Evolutionary conservation across 441 rosid species (phyloP), one percentile per base, ranked within the genome.

Genomic region (Sinapis alba): DNA sequence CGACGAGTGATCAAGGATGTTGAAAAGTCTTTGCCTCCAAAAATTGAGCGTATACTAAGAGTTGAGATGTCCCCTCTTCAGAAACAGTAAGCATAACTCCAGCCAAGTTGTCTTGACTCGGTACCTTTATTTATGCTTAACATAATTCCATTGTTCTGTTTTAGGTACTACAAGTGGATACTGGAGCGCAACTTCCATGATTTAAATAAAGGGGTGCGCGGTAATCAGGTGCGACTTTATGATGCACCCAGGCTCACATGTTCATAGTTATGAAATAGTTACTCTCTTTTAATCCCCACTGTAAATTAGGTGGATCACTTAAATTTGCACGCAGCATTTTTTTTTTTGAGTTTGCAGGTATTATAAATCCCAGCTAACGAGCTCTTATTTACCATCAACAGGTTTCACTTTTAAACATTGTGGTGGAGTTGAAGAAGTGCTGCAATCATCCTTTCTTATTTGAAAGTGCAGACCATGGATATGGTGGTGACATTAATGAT

Each of bases 11-110:
- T 97, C 77, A 97, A 97, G 86, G 99, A 97, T 79, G 99, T 97
- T 24, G 99, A 97, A 81, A 97, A 97, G 86, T 94, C 98, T 66
- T 85, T 97, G 84, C 99, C 99, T 64, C 99, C 99, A 16, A 97
- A 97, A 85, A 91, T 92, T 77, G 99, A 97, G 87, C 97, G 99
- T 58, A 94, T 97, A 76, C 87, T 97, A 81, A 90, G 99, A 88
- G 97, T 97, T 76, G 99, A 94, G 83, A 97, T 97, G 99, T 97
- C 99, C 60, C 99, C 98, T 75, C 94, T 97, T 72, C 99, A 97
- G 83, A 97, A 94, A 82, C 99, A 94, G 99, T 97, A 78, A 86
- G 94, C 73, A 68, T 58, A 50, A 21, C 23, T 68, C 69, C 30
- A 43, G 63, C 36, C 41, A 72, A 58, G 21, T 74, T 67, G 21